Percentiles rank a stretch among this genome's conserved stretches.
Evolutionary conservation across 169 alveolate genomes (phyloP).

Genomic region (Eimeria acervulina): DNA sequence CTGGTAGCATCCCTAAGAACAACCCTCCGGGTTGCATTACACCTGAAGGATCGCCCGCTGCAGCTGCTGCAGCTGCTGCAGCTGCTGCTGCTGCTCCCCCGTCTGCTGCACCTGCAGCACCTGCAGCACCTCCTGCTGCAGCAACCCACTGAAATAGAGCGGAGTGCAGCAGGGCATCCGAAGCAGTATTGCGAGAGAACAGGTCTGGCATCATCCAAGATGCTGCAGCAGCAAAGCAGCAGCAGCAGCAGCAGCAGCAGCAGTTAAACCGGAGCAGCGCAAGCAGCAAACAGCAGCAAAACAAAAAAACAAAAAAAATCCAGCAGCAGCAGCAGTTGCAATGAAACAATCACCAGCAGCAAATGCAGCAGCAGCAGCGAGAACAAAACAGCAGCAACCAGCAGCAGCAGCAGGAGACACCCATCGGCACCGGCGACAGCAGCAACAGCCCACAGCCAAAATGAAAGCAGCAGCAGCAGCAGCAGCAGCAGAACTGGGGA

Average conservation of each 20-base stretch:
- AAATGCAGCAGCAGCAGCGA: not conserved
- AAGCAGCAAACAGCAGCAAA: not conserved
- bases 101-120: slow-evolving; percentile 3
- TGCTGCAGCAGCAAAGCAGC: not conserved
- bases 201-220: not conserved
- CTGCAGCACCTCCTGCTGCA: slow-evolving; percentile 20
- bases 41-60: not conserved
- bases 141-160: slow-evolving; percentile 4
- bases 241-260: not conserved
- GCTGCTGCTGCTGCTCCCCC: slow-evolving; percentile 19
- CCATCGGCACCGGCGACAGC: not conserved
- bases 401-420: not conserved
- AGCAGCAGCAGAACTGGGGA: not conserved
- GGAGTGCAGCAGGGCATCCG: slow-evolving; percentile 23
- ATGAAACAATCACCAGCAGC: not conserved
- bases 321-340: not conserved
- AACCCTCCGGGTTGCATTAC: not conserved
- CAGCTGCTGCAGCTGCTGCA: slow-evolving; percentile 20
- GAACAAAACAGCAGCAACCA: not conserved
- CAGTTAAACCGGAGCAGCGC: no score
- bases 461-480: not conserved
- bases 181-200: not conserved
- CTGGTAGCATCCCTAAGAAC: slow-evolving; percentile 13
- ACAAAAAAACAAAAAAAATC: no score
- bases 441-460: not conserved